A percentile compares a stretch with the other conserved stretches of the same genome.
Evolutionary conservation across 2,329 filamentous ascomycete genomes (phyloP).

Genomic region (Stachybotrys elegans): DNA sequence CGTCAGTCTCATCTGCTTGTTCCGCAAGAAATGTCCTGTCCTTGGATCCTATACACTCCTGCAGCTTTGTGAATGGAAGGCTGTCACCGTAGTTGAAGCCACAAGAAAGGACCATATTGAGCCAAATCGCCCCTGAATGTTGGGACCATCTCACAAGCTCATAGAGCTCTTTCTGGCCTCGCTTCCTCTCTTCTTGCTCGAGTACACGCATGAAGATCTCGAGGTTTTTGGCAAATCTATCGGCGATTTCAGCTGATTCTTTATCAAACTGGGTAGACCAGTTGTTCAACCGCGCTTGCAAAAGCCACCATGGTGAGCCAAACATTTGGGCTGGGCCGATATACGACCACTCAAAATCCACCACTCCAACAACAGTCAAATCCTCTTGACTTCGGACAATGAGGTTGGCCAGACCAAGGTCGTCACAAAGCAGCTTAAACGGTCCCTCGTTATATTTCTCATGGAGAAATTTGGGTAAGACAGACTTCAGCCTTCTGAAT

Average conservation of each 20-base stretch:
- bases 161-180: not conserved
- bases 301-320: conserved; percentile 4
- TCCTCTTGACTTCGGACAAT: conserved; percentile 3
- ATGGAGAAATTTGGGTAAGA: not conserved
- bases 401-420: conserved; percentile 1
- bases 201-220: not conserved
- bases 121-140: not conserved
- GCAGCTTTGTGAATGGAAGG: not conserved
- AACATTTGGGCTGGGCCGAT: not conserved
- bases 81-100: not conserved
- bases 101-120: not conserved
- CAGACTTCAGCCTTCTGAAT: not conserved
- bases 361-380: not conserved
- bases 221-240: not conserved
- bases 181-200: not conserved
- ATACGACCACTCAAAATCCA: conserved; percentile 5
- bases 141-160: not conserved
- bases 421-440: conserved; percentile 5
- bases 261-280: not conserved
- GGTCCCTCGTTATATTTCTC: not conserved
- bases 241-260: not conserved
- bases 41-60: not conserved
- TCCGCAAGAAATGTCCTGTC: not conserved
- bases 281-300: not conserved
- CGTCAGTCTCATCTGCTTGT: not conserved